A percentile compares a stretch with the other conserved stretches of the same genome.
Conservation (phyloP, 805 yeast species). For the Millerozyma acaciae region DNA sequence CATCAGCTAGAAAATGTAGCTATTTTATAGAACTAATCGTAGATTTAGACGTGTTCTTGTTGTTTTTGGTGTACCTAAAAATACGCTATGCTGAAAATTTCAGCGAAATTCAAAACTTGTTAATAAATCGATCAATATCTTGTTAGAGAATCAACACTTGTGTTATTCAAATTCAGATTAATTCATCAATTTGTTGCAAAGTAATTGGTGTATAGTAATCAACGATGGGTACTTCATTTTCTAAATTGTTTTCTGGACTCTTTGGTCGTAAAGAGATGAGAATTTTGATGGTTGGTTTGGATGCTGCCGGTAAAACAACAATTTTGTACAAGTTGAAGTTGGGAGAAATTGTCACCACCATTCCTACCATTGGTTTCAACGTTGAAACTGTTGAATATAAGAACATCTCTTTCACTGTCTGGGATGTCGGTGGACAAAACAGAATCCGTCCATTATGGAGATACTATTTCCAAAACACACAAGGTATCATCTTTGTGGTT, state of each 20-base stretch:
- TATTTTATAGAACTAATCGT: not conserved
- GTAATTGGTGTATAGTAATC: slow-evolving; percentile 2
- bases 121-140: slow-evolving; percentile 2
- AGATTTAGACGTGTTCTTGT: slow-evolving; percentile 1
- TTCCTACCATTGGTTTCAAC: slow-evolving; percentile 42
- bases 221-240: slow-evolving; percentile 36
- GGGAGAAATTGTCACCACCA: slow-evolving; percentile 41
- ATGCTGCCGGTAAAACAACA: slow-evolving; percentile 43
- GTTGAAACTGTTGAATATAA: slow-evolving; percentile 42
- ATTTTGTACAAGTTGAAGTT: slow-evolving; percentile 41
- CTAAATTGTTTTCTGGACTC: slow-evolving; percentile 38
- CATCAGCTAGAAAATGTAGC: not conserved
- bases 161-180: slow-evolving; percentile 1
- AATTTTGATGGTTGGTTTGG: slow-evolving; percentile 42
- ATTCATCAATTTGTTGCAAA: slow-evolving; percentile 1
- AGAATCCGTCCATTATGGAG: slow-evolving; percentile 43
- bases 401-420: slow-evolving; percentile 40
- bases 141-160: slow-evolving; percentile 1
- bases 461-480: slow-evolving; percentile 42
- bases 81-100: slow-evolving; percentile 2
- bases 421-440: slow-evolving; percentile 46
- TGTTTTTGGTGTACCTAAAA: no score
- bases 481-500: slow-evolving; percentile 40
- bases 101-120: slow-evolving; percentile 3
- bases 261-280: slow-evolving; percentile 43